Evolutionary conservation across 805 yeast genomes (phyloP).

Genomic region (Suhomyces kilbournensis): DNA sequence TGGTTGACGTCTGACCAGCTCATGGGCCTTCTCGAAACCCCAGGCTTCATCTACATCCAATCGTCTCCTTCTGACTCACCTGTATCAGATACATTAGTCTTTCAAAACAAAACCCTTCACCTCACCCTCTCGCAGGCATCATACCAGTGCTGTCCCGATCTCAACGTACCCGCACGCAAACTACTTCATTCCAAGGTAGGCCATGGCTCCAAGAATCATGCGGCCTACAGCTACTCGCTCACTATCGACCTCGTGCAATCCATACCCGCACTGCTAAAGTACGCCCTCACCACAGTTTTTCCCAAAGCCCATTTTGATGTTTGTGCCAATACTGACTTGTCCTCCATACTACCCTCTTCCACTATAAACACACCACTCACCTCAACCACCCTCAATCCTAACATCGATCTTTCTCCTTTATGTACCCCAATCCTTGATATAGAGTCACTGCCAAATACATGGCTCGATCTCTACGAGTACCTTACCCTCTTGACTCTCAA

Average conservation of each 20-base stretch:
- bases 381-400: neutral
- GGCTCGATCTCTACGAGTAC: slow-evolving; percentile 17
- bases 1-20: neutral
- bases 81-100: neutral
- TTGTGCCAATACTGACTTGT: neutral
- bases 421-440: neutral
- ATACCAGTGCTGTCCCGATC: slow-evolving; percentile 8
- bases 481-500: slow-evolving; percentile 15
- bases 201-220: slow-evolving; percentile 17
- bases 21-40: neutral
- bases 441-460: slow-evolving; percentile 4
- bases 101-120: slow-evolving; percentile 1
- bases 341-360: neutral
- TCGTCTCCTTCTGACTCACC: neutral
- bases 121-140: slow-evolving; percentile 5
- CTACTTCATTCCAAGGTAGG: slow-evolving; percentile 16
- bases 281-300: slow-evolving; percentile 3
- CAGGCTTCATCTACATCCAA: neutral
- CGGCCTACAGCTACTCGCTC: slow-evolving; percentile 10
- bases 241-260: slow-evolving; percentile 1
- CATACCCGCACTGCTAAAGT: slow-evolving; percentile 2
- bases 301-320: neutral
- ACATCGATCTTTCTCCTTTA: neutral
- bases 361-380: neutral
- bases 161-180: slow-evolving; percentile 9